These are phyloP conservation scores for Scleroderma citrinum DNA, from an alignment of 768 basidiomycete genomes.

Conservation along the genomic window DNA sequence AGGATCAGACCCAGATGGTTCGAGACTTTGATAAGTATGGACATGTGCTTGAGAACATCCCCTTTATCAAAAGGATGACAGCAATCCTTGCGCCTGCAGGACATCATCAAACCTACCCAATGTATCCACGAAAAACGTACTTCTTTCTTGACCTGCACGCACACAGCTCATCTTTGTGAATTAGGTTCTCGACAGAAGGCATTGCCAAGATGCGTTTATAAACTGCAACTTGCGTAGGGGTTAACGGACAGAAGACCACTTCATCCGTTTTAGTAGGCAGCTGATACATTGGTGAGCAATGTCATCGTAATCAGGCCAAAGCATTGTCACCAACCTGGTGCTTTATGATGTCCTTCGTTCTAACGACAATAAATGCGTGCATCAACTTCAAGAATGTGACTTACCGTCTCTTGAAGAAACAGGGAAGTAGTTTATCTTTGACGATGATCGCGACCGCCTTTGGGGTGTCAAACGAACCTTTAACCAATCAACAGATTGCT, in stretches of 20 bases:
- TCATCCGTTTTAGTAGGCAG: slow-evolving; percentile 85
- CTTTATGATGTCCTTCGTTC: slow-evolving; percentile 75
- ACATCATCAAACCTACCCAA: slow-evolving; percentile 6
- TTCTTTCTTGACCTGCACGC: slow-evolving; percentile 56
- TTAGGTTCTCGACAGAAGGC: slow-evolving; percentile 61
- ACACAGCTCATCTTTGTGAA: slow-evolving; percentile 68
- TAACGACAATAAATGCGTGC: slow-evolving; percentile 9
- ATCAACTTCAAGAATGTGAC: slow-evolving; percentile 1
- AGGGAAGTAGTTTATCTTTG: slow-evolving; percentile 63
- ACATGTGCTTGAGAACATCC: slow-evolving; percentile 71
- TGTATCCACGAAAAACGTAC: slow-evolving; percentile 33
- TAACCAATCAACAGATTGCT: slow-evolving; percentile 9
- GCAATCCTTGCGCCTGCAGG: slow-evolving; percentile 54
- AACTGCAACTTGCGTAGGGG: slow-evolving; percentile 57
- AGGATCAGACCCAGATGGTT: slow-evolving; percentile 87
- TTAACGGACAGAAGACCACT: slow-evolving; percentile 91
- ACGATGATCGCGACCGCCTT: slow-evolving; percentile 59
- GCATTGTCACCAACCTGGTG: slow-evolving; percentile 42
- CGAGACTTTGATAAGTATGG: slow-evolving; percentile 78
- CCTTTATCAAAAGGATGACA: slow-evolving; percentile 40
- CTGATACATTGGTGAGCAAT: slow-evolving; percentile 30
- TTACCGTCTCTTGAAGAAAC: slow-evolving; percentile 79
- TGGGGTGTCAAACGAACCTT: not conserved
- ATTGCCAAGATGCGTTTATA: slow-evolving; percentile 69
- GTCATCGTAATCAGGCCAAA: not conserved